Evolutionary conservation across 495 filamentous ascomycete genomes (phyloP).

Genomic region (Bacidia gigantensis): DNA sequence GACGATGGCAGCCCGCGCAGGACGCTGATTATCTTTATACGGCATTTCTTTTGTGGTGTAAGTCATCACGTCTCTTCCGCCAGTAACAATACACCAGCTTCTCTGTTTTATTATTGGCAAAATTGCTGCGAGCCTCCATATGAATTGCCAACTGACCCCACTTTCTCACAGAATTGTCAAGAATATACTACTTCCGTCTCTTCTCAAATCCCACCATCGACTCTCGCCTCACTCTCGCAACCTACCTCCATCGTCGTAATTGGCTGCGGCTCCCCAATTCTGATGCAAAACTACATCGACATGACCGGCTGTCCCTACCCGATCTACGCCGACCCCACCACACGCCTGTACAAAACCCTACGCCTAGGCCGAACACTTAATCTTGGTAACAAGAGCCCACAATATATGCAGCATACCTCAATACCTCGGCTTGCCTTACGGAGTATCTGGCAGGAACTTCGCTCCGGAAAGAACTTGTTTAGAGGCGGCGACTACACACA

Average conservation of each 20-base stretch:
- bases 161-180: conserved; percentile 46
- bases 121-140: not conserved
- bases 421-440: conserved; percentile 31
- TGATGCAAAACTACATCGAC: conserved; percentile 55
- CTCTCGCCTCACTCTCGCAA: conserved; percentile 24
- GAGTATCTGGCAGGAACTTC: conserved; percentile 43
- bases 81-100: too few relatives aligned
- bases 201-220: conserved; percentile 42
- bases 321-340: conserved; percentile 68
- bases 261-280: conserved; percentile 60
- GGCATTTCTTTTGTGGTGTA: conserved; percentile 86
- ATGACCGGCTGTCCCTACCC: conserved; percentile 57
- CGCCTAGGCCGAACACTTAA: conserved; percentile 54
- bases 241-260: conserved; percentile 57
- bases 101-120: too few relatives aligned
- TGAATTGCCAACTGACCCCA: conserved; percentile 10
- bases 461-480: conserved; percentile 34
- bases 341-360: conserved; percentile 53
- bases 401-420: conserved; percentile 44
- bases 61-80: conserved; percentile 24
- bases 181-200: conserved; percentile 56
- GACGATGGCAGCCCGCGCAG: conserved; percentile 25
- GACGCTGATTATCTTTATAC: conserved; percentile 66
- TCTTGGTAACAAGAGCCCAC: conserved; percentile 44
- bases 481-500: conserved; percentile 56